Evolutionary conservation across 2,329 filamentous ascomycete genomes (phyloP), one percentile per base, ranked within the genome.

Genomic region (Orbilia oligospora): DNA sequence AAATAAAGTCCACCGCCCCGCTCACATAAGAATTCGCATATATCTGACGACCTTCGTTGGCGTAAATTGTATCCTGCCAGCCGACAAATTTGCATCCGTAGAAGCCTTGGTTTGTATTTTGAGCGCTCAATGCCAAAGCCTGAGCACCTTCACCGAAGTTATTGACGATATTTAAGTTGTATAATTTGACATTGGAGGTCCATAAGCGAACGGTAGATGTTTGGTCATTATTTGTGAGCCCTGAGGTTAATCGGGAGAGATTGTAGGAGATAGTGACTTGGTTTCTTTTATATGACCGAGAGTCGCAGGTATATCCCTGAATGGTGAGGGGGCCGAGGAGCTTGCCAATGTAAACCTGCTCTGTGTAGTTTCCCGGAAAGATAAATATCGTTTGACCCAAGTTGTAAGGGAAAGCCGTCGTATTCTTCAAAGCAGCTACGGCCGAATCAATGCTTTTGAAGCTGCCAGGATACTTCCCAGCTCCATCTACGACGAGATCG

Each of bases 131-230:
- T 1, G 89, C 88, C 51, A 89, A 84, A 10, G 87, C 88, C 80
- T 89, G 87, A 1, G 85, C 85, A 24, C 87, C 87, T 49, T 84
- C 64, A 14, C 87, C 71, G n/a, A 76, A 76, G 10, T 55, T 84
- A 71, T 89, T 89, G 65, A 85, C 86, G 2, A 89, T 84, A 82
- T 90, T 89, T 82, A 91, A 85, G 80, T 91, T 91, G 84, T 91
- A 91, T 18, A 91, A 84, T 80, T 87, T 88, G 75, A 91, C 86
- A 80, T 88, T 86, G 4, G 83, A 82, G 0, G 87, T 86, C 81
- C 83, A 84, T 14, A 85, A 86, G 10, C 87, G 85, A 22, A 88
- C 83, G 0, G 87, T 88, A 1, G 81, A 82, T 0, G 85, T 90
- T 73, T 83, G 82, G 80, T 91, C 90, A 80, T 91, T 88, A 80